Percentiles rank a stretch among this genome's conserved stretches.
These are phyloP conservation scores for Meyerozyma sp. DNA, from an alignment of 1,139 yeast genomes.

Conservation along the genomic window DNA sequence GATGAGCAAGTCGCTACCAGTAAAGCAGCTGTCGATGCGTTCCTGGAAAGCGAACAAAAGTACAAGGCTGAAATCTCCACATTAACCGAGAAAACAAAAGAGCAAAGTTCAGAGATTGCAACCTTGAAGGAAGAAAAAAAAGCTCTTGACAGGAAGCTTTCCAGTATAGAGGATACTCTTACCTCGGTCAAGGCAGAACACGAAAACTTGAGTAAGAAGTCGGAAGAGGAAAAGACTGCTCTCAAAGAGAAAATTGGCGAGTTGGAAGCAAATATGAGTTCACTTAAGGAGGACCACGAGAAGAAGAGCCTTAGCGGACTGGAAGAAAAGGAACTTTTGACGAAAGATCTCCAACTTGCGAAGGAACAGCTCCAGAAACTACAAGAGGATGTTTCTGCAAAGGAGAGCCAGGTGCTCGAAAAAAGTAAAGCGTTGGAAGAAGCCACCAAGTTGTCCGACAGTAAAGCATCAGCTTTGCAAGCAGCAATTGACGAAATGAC, in stretches of 20 bases:
- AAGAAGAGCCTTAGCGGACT: background rate
- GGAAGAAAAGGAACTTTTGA: background rate
- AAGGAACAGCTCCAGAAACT: constrained; percentile 2
- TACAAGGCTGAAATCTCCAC: constrained; percentile 5
- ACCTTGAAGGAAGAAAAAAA: background rate
- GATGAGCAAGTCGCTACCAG: constrained; percentile 9
- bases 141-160: constrained; percentile 1
- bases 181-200: background rate
- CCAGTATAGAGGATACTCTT: background rate
- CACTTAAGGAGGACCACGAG: background rate
- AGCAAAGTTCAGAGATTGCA: background rate
- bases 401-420: background rate
- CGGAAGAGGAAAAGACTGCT: background rate
- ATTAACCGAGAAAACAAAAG: constrained; percentile 2
- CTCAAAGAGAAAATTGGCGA: background rate
- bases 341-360: background rate
- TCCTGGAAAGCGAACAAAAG: background rate
- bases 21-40: constrained; percentile 8
- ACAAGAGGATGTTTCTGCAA: background rate
- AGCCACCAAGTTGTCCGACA: background rate
- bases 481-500: background rate
- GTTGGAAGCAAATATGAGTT: background rate
- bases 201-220: constrained; percentile 3
- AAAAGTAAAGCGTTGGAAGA: background rate
- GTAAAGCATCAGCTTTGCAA: background rate